A percentile compares a stretch with the other conserved stretches of the same genome.
Evolutionary conservation across 768 basidiomycete species (phyloP).

Genomic region (Pleurotus citrinopileatus): DNA sequence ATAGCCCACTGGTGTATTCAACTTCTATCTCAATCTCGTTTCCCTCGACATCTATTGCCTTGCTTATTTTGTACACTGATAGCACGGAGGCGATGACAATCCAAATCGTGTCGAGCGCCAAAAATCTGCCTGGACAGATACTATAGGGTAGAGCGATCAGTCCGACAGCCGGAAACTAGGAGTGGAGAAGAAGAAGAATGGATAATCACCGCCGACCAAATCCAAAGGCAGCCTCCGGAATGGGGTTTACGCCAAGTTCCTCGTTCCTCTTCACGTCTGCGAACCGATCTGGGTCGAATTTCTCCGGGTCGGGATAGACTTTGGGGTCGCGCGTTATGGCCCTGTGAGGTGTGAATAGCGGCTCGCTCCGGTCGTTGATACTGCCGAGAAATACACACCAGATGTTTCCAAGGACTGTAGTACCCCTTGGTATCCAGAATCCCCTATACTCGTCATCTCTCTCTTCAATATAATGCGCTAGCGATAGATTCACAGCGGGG

Average conservation of each 20-base stretch:
- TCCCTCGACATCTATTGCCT: conserved; percentile 23
- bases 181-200: background rate
- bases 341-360: conserved; percentile 11
- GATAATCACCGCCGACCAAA: conserved; percentile 23
- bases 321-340: conserved; percentile 12
- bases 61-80: conserved; percentile 25
- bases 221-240: conserved; percentile 21
- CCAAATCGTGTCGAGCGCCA: conserved; percentile 25
- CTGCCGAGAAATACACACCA: background rate
- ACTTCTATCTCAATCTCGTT: conserved; percentile 23
- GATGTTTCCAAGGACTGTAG: conserved; percentile 10
- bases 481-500: conserved; percentile 13
- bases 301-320: conserved; percentile 11
- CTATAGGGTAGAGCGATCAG: conserved; percentile 11
- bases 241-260: conserved; percentile 14
- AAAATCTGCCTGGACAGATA: conserved; percentile 28
- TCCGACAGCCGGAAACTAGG: too few relatives aligned
- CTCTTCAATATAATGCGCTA: conserved; percentile 14
- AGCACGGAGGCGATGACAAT: conserved; percentile 27
- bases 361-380: too few relatives aligned
- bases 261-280: conserved; percentile 8
- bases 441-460: conserved; percentile 26
- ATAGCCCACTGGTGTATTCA: conserved; percentile 26
- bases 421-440: conserved; percentile 27
- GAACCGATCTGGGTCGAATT: conserved; percentile 15